These are phyloP conservation scores for Hyaloperonospora brassicae DNA, from an alignment of 352 stramenopile genomes.

Conservation along the genomic window DNA sequence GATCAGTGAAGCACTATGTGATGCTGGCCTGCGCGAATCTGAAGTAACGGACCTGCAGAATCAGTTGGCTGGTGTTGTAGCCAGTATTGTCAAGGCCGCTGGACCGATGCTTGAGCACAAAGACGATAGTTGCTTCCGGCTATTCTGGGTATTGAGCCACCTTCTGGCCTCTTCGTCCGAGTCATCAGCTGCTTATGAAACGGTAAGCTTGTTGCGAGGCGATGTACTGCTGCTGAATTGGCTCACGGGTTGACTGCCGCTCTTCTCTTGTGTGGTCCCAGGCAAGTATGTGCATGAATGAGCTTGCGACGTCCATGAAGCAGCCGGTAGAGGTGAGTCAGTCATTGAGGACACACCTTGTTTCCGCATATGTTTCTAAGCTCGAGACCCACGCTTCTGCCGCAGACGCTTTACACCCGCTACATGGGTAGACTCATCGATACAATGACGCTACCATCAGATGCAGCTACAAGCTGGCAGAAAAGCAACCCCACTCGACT, in stretches of 20 bases:
- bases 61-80: constrained; percentile 50
- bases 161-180: constrained; percentile 52
- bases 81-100: constrained; percentile 53
- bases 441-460: constrained; percentile 39
- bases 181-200: constrained; percentile 42
- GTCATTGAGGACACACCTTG: not conserved
- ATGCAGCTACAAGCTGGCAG: constrained; percentile 37
- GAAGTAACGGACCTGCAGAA: constrained; percentile 66
- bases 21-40: constrained; percentile 58
- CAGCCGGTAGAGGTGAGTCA: constrained; percentile 39
- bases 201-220: constrained; percentile 23
- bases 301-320: constrained; percentile 27
- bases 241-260: not conserved
- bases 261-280: constrained; percentile 15
- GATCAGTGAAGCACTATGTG: constrained; percentile 68
- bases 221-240: not conserved
- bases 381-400: not conserved
- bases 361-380: not conserved
- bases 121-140: constrained; percentile 49
- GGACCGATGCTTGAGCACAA: constrained; percentile 31
- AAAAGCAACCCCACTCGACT: constrained; percentile 55
- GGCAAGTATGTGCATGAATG: constrained; percentile 29
- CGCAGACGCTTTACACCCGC: constrained; percentile 45
- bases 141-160: constrained; percentile 80
- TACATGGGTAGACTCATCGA: constrained; percentile 50